Conservation (phyloP, 2,329 filamentous ascomycete genomes). For the Alternaria sp. region DNA sequence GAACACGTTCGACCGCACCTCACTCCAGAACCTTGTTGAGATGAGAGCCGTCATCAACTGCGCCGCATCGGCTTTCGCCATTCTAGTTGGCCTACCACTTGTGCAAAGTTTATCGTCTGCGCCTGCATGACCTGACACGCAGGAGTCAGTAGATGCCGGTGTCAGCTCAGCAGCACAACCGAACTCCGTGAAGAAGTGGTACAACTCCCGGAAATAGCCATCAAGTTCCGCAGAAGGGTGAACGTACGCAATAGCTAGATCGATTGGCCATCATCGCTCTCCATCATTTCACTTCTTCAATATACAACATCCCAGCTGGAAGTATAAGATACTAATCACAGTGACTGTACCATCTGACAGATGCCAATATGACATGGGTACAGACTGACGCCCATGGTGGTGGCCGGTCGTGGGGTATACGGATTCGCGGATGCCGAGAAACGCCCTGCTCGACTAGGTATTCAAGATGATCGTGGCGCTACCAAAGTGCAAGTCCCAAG, state of each 20-base stretch:
- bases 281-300: background rate
- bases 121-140: conserved; percentile 1
- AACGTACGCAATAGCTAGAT: background rate
- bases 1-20: background rate
- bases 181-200: background rate
- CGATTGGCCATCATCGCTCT: background rate
- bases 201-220: background rate
- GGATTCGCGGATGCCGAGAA: background rate
- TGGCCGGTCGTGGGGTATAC: background rate
- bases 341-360: background rate
- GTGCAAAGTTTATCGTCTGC: background rate
- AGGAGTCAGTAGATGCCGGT: background rate
- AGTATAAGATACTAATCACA: background rate
- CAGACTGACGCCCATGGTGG: background rate
- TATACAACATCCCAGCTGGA: background rate
- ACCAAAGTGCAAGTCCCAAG: background rate
- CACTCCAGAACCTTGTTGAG: background rate
- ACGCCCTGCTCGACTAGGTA: background rate
- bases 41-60: background rate
- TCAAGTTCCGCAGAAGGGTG: background rate
- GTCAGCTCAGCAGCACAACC: background rate
- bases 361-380: background rate
- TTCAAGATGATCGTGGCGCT: background rate
- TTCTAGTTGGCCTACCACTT: background rate
- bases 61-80: background rate